Evolutionary conservation across 2,329 filamentous ascomycete species (phyloP).

Genomic region (Hymenotorrendiella dingleyae): DNA sequence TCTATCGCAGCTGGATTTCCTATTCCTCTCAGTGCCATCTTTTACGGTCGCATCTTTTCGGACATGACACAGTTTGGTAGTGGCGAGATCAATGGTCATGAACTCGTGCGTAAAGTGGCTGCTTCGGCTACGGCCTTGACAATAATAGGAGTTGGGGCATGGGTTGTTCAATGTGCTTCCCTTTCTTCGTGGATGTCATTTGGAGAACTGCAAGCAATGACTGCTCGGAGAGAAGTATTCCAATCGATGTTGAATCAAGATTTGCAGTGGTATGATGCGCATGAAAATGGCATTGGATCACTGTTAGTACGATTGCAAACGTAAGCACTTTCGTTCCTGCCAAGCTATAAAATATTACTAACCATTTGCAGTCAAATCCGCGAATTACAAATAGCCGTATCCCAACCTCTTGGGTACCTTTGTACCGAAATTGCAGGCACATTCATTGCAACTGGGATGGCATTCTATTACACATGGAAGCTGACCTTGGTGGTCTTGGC

Average conservation of each 20-base stretch:
- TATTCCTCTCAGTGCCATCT: conserved; percentile 59
- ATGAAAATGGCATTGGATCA: conserved; percentile 64
- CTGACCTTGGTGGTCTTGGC: conserved; percentile 74
- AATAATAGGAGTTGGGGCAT: conserved; percentile 57
- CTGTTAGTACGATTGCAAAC: conserved; percentile 67
- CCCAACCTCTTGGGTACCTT: conserved; percentile 70
- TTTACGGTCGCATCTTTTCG: conserved; percentile 72
- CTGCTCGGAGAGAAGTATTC: conserved; percentile 61
- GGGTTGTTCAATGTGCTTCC: conserved; percentile 61
- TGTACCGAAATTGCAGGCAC: conserved; percentile 60
- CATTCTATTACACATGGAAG: conserved; percentile 76
- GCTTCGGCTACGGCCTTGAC: conserved; percentile 58
- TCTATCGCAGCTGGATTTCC: conserved; percentile 56
- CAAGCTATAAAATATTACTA: conserved; percentile 9
- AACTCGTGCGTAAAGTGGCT: conserved; percentile 51
- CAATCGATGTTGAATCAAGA: conserved; percentile 62
- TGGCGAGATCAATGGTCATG: conserved; percentile 41
- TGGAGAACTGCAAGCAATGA: conserved; percentile 72
- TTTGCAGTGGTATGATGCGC: conserved; percentile 75
- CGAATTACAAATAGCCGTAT: conserved; percentile 75
- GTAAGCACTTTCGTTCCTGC: conserved; percentile 45
- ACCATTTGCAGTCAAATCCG: conserved; percentile 59
- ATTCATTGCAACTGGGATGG: conserved; percentile 60
- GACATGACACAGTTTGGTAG: conserved; percentile 61
- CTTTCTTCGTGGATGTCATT: conserved; percentile 69